Base-by-base conservation (phyloP, 2,329 filamentous ascomycete species). In the Blastomyces percursus region DNA sequence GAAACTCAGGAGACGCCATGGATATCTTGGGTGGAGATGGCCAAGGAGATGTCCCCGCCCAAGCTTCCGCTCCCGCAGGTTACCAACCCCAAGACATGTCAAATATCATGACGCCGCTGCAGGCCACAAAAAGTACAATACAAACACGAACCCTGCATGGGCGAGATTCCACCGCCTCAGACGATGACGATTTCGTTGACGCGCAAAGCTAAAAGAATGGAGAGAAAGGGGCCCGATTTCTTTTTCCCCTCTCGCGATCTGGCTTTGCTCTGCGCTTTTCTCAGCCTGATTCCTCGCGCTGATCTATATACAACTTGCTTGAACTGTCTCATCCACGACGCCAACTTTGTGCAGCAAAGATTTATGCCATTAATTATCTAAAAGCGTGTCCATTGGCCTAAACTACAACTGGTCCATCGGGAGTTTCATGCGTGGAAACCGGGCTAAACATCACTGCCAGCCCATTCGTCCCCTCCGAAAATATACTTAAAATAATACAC, bases 101-200 rank as follows among this genome's bases (percentile, higher is more conserved):
- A 27, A 61, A 59, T 35, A 50, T 63, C 64, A 72, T 65, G 69
- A 66, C 63, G 38, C 69, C 65, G 3, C 62, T 67, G 12, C 60
- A 65, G 38, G 66, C 66, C 24, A 64, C 62, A 7, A 52, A 42
- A 61, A 66, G 61, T 61, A 61, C 61, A 52, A 57, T 42, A 63
- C 58, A 61, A 57, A 60, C 61, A 59, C 65, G 67, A 48, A 57
- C 67, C 9, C 65, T 77, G 55, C 71, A 73, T 63, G 72, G 76
- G 35, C 70, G 70, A 54, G 75, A 77, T 63, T 76, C 76, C 0
- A 67, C 70, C 60, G 76, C 75, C 14, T 71, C 71, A 21, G 72
- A 75, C 42, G 67, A 74, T 50, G 75, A 79, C 59, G 68, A 74
- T 50, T 79, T 79, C 66, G 76, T 79, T 52, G 77, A 79, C 69